phyloP scores from a whole-genome alignment of 2,329 filamentous ascomycete genomes.

The Fusarium sp. region DNA sequence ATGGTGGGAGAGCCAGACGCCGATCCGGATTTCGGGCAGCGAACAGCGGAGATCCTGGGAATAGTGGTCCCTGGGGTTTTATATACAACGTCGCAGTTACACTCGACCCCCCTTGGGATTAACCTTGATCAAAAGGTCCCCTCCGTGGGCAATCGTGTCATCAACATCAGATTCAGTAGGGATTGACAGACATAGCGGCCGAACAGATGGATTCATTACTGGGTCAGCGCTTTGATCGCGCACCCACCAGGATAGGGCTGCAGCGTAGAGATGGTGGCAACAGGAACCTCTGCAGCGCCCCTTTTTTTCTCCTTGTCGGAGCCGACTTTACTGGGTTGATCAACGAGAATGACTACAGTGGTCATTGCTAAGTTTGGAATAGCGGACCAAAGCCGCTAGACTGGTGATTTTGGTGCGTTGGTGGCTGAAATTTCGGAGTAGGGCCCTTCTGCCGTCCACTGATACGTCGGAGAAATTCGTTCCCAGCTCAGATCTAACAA shows the following conservation, averaged over 20 bases:
- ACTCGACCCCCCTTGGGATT: background rate
- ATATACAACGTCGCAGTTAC: conserved; percentile 16
- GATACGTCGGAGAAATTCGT: background rate
- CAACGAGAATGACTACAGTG: background rate
- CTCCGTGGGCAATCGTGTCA: conserved; percentile 12
- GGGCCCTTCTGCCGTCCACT: background rate
- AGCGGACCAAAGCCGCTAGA: background rate
- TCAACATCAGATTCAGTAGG: conserved; percentile 18
- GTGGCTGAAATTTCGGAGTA: background rate
- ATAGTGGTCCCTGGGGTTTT: conserved; percentile 9
- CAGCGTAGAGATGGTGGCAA: background rate
- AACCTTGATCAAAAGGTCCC: background rate
- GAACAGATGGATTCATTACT: background rate
- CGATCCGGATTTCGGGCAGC: conserved; percentile 24
- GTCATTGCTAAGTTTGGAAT: background rate
- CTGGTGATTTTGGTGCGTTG: background rate
- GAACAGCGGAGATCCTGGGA: background rate
- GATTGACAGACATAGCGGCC: conserved; percentile 22
- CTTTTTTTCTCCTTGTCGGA: background rate
- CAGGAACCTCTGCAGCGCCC: background rate
- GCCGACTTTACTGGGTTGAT: background rate
- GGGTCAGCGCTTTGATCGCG: conserved; percentile 6
- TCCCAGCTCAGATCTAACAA: background rate
- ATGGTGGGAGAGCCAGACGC: background rate
- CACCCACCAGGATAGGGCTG: background rate